Evolutionary conservation across 1,139 yeast genomes (phyloP), one percentile per base, ranked within the genome.

Genomic region (Sugiyamaella novakii): DNA sequence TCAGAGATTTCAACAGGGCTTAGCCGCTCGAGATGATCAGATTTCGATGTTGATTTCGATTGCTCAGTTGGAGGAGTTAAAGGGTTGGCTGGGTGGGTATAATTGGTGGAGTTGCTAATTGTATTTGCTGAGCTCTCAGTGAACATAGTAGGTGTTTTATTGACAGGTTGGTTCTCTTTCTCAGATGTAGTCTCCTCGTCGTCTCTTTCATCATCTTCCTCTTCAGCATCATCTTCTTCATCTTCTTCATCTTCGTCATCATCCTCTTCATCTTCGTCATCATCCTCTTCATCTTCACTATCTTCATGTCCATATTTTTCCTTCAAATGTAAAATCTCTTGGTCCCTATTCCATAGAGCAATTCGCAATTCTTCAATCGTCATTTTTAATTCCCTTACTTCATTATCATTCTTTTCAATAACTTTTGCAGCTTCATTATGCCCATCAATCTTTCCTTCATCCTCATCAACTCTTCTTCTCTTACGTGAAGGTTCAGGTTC

Each of bases 311-410:
- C 47, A n/a, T 31, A 40, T n/a, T 41, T 48, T 29, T 30, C 31
- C 19, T 41, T 39, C 28, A 47, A 19, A 24, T 52, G 34, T 3
- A 24, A 37, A 36, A 54, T 50, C n/a, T 40, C 41, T 12, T 30
- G 33, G 35, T 52, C 54, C 34, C 40, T 50, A 24, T 50, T 51
- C 31, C 25, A 40, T 11, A 54, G 27, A 37, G 31, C 25, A 18
- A 28, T 31, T 47, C 53, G 53, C 36, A 54, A 33, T 18, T 50
- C 54, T 22, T 31, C 31, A 22, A 54, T 45, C 15, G 51, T 42
- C 10, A 28, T 29, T 43, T 49, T 49, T 27, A 55, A 50, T 25
- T 37, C 25, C 15, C 17, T 35, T 12, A 54, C 41, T 10, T 28
- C 22, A 15, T 43, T 44, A n/a, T 48, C 46, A 12, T 43, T 24